These are phyloP conservation scores for Naumovozyma dairenensis DNA, from an alignment of 805 yeast genomes.

Conservation along the genomic window DNA sequence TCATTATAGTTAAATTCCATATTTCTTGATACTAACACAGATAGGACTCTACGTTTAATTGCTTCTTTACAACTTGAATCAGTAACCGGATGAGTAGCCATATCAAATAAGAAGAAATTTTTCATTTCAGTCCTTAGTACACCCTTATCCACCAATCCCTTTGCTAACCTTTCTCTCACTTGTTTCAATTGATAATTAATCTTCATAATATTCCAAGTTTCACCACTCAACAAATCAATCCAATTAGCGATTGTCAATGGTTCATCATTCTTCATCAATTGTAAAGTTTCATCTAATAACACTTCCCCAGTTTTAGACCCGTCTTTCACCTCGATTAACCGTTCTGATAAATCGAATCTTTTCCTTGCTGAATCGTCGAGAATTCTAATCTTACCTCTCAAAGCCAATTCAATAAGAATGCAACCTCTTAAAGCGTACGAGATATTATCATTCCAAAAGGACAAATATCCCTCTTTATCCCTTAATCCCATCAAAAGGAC, in stretches of 20 bases:
- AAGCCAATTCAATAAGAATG: constrained; percentile 82
- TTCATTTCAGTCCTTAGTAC: constrained; percentile 91
- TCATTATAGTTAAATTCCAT: constrained; percentile 46
- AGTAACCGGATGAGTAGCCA: constrained; percentile 97
- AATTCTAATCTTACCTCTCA: constrained; percentile 80
- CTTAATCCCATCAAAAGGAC: constrained; percentile 86
- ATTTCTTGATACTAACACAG: constrained; percentile 62
- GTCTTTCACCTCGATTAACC: constrained; percentile 80
- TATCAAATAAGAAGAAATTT: constrained; percentile 87
- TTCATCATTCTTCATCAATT: constrained; percentile 77
- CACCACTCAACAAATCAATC: constrained; percentile 91
- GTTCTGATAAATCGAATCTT: constrained; percentile 77
- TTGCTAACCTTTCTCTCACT: constrained; percentile 91
- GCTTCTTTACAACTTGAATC: constrained; percentile 80
- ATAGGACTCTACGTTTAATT: constrained; percentile 61
- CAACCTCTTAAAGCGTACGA: constrained; percentile 95
- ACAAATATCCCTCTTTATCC: constrained; percentile 90
- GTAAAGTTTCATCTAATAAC: constrained; percentile 83
- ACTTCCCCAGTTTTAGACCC: constrained; percentile 89
- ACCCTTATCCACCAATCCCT: constrained; percentile 96
- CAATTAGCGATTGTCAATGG: constrained; percentile 75
- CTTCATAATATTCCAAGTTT: constrained; percentile 94
- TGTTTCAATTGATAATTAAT: constrained; percentile 93
- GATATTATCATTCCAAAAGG: constrained; percentile 97
- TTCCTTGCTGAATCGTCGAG: constrained; percentile 89